Percentiles rank a stretch among this genome's conserved stretches.
These are phyloP conservation scores for Wickerhamomyces silvicola DNA, from an alignment of 805 yeast species.

Conservation along the genomic window DNA sequence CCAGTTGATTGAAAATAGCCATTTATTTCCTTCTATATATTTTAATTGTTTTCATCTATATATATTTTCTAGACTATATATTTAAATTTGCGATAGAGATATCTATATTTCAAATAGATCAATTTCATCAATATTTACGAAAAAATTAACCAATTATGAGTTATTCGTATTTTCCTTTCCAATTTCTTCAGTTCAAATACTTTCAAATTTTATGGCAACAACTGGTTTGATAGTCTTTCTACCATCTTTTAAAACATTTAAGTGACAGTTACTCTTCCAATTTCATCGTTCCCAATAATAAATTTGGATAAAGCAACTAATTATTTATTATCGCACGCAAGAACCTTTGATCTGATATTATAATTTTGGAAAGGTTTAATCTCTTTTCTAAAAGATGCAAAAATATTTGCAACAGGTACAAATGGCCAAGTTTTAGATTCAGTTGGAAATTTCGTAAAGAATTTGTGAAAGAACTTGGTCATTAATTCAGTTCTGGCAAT, in stretches of 20 bases:
- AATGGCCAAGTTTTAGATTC: slow-evolving; percentile 35
- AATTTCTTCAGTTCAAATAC: slow-evolving; percentile 47
- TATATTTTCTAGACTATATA: too few relatives aligned
- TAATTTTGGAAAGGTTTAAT: slow-evolving; percentile 61
- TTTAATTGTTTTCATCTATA: too few relatives aligned
- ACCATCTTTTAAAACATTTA: slow-evolving; percentile 76
- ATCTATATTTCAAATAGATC: slow-evolving; percentile 21
- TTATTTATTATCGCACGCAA: slow-evolving; percentile 90
- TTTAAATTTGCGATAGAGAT: too few relatives aligned
- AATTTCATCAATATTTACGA: slow-evolving; percentile 30
- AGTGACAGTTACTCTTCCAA: slow-evolving; percentile 58
- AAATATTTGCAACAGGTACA: slow-evolving; percentile 72
- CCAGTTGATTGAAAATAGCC: slow-evolving; percentile 3
- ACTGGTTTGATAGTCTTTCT: slow-evolving; percentile 68
- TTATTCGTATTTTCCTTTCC: slow-evolving; percentile 35
- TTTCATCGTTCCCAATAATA: slow-evolving; percentile 30
- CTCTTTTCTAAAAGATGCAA: slow-evolving; percentile 63
- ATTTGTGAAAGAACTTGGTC: slow-evolving; percentile 48
- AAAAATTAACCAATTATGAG: slow-evolving; percentile 31
- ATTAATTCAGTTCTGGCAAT: slow-evolving; percentile 64
- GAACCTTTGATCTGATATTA: slow-evolving; percentile 46
- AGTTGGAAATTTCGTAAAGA: slow-evolving; percentile 40
- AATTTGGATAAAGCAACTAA: slow-evolving; percentile 64
- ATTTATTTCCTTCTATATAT: too few relatives aligned
- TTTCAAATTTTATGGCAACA: slow-evolving; percentile 50